These are phyloP conservation scores for Rhodosporidiobolus sp. DNA, from an alignment of 768 basidiomycete genomes.

Conservation along the genomic window DNA sequence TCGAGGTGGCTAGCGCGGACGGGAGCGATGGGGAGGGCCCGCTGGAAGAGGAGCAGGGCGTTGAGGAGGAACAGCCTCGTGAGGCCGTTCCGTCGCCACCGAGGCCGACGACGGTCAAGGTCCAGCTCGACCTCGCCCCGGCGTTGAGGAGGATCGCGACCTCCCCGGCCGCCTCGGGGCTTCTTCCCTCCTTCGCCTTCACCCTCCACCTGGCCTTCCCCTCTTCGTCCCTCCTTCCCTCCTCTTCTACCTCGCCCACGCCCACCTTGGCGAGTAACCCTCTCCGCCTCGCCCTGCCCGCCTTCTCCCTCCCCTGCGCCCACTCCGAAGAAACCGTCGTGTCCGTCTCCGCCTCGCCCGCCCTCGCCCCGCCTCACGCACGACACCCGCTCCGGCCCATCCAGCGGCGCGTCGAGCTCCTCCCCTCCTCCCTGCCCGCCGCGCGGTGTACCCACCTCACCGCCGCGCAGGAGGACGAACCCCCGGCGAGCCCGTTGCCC, in stretches of 20 bases:
- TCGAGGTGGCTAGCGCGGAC: slow-evolving; percentile 11
- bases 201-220: background rate
- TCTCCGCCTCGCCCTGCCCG: background rate
- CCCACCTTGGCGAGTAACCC: background rate
- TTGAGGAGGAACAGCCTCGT: background rate
- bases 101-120: background rate
- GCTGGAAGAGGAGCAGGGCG: background rate
- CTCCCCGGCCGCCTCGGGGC: background rate
- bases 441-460: background rate
- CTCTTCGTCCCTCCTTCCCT: background rate
- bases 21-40: background rate
- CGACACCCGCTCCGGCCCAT: background rate
- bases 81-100: background rate
- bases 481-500: background rate
- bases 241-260: background rate
- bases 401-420: background rate
- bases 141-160: background rate
- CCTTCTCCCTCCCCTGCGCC: slow-evolving; percentile 2
- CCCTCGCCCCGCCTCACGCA: background rate
- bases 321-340: slow-evolving; percentile 5
- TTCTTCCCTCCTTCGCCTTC: background rate
- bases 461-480: background rate
- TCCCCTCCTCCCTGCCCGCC: background rate
- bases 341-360: background rate
- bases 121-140: slow-evolving; percentile 1